Conservation (phyloP, 2,329 filamentous ascomycete genomes). For the Fusarium transvaalense region DNA sequence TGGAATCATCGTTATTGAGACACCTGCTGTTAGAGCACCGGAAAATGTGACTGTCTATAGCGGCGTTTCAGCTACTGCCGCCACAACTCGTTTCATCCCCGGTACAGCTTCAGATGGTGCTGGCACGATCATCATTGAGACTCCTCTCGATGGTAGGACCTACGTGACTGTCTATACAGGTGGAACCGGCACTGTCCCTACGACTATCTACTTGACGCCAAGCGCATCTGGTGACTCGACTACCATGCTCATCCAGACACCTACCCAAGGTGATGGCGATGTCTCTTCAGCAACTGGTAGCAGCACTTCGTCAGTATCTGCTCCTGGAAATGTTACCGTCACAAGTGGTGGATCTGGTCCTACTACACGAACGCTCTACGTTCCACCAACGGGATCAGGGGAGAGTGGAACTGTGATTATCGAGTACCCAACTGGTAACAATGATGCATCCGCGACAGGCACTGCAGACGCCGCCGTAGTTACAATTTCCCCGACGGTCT, state of each 20-base stretch:
- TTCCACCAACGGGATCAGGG: not conserved
- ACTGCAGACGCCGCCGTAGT: not conserved
- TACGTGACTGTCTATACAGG: constrained; percentile 15
- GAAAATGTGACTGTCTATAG: constrained; percentile 16
- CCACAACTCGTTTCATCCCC: constrained; percentile 6
- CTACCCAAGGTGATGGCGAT: not conserved
- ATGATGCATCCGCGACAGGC: not conserved
- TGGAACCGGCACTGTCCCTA: not conserved
- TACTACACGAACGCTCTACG: constrained; percentile 1
- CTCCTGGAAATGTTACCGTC: constrained; percentile 11
- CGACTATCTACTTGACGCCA: constrained; percentile 6
- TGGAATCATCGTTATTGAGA: constrained; percentile 18
- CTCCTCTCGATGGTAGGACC: not conserved
- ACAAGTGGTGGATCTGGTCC: constrained; percentile 10
- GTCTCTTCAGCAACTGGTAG: not conserved
- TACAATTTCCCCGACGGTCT: not conserved
- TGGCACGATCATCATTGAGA: constrained; percentile 23
- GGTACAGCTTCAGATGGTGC: constrained; percentile 6
- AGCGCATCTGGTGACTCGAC: constrained; percentile 5
- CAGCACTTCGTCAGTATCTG: not conserved
- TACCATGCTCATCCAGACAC: constrained; percentile 26
- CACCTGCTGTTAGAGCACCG: not conserved
- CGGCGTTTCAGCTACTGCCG: not conserved
- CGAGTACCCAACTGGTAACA: constrained; percentile 11
- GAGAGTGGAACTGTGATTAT: constrained; percentile 12